Evolutionary conservation across 768 basidiomycete genomes (phyloP), one percentile per base, ranked within the genome.

Genomic region (Mycena latifolia): DNA sequence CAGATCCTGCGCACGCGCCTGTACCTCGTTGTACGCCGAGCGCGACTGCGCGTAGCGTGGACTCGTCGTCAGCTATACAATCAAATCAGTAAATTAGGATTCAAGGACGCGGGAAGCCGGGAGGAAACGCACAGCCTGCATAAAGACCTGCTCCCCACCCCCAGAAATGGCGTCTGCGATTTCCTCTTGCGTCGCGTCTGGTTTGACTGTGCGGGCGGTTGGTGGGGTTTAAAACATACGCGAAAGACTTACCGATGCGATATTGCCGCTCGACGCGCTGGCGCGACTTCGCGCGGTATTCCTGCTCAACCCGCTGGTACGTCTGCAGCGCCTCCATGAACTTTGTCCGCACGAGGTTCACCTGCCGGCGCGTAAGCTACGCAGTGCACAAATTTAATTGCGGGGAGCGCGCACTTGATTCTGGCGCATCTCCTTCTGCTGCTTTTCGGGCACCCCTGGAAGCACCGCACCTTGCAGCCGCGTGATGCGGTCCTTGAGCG

Each of bases 1-100:
- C 70, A 98, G 87, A 65, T 98, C 95, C 72, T 90, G 85, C 74
- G 96, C 94, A 37, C 96, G 86, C 63, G 92, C 89, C 75, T 96
- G 96, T 0, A 96, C 95, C 78, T 98, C 96, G 54, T 88, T 85
- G 76, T 91, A 94, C 0, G 93, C 95, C 47, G 86, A 85, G 51
- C 94, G 84, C 18, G 94, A 90, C 69, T 94, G 92, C 33, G 90
- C 93, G 76, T 94, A 94, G n/a, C 89, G 88, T 20, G 87, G 89
- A n/a, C 93, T 92, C 29, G 83, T 83, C 45, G 91, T 85, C 47
- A 96, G 81, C 93, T 94, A n/a, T n/a, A 66, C 11, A 35, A 45
- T 61, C n/a, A n/a, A n/a, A n/a, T n/a, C n/a, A n/a, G n/a, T n/a
- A n/a, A n/a, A n/a, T n/a, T n/a, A n/a, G n/a, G n/a, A n/a, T n/a